Base-by-base conservation (phyloP, 83 land plant species). In the Picea engelmannii region DNA sequence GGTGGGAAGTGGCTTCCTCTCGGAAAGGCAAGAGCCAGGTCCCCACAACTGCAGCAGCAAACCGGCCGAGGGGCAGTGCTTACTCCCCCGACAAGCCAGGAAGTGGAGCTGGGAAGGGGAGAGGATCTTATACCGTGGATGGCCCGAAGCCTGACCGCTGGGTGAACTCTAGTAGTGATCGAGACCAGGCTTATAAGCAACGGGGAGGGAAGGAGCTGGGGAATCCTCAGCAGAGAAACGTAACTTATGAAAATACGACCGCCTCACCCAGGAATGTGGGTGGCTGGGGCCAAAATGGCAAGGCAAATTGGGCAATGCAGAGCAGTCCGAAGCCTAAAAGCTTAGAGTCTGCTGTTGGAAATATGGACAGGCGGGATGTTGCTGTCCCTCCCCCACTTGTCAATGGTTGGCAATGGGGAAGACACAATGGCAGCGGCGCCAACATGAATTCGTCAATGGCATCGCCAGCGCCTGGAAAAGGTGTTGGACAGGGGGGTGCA, bases 331-430 rank as follows among this genome's bases (percentile, higher is more conserved):
- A 21, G 23, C 58, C 62, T 66, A 55, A 55, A 55, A 55, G 16
- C 15, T 12, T 55, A 55, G 59, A 55, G 59, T 66, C 68, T 66
- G 23, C 21, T 21, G 47, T 21, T 52, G 59, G 59, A 55, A 55
- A 12, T 12, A 55, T 55, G 59, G 59, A 55, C 15, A 77, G 58
- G 38, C 25, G 27, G 18, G 52, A 23, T 55, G 6, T 16, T 18
- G 73, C 12, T 18, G 81, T 86, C 52, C 78, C 82, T 58, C 89
- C 94, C 31, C 92, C 94, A 69, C 83, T 92, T 65, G 65, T 78
- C 80, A 81, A 83, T 70, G 94, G 90, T 3, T 84, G 88, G 94
- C 82, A 88, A 16, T 88, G 90, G 90, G 81, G 81, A 23, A 80
- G n/a, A 21, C 7, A 15, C 15, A 64, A 75, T 77, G 21, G 80